Conservation (phyloP, 78 protist genomes). For the Pelomyxa schiedti region DNA sequence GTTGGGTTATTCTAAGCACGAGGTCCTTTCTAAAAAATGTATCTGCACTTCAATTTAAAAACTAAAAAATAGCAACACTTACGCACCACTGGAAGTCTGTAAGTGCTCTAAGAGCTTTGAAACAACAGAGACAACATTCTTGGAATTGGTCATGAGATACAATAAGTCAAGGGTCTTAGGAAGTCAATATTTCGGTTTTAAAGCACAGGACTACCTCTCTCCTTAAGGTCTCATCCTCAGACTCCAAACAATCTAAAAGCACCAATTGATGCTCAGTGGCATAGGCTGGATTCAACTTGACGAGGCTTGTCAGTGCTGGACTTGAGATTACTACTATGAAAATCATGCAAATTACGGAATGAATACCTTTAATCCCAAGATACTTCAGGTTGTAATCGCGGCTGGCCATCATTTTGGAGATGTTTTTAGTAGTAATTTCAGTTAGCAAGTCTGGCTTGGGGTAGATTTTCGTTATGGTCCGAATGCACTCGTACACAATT, state of each 20-base stretch:
- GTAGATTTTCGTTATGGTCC: constrained; percentile 67
- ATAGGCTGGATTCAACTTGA: constrained; percentile 50
- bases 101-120: constrained; percentile 38
- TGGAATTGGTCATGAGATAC: constrained; percentile 70
- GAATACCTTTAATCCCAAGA: constrained; percentile 83
- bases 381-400: constrained; percentile 69
- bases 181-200: no score
- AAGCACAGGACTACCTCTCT: no score
- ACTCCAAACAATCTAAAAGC: constrained; percentile 87
- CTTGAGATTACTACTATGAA: no score
- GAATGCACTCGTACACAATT: constrained; percentile 73
- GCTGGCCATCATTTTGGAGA: constrained; percentile 52
- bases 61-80: no score
- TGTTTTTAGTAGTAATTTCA: constrained; percentile 46
- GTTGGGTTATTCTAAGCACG: constrained; percentile 28
- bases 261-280: constrained; percentile 69
- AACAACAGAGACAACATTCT: constrained; percentile 61
- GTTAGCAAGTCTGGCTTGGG: constrained; percentile 54
- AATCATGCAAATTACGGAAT: constrained; percentile 61
- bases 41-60: no score
- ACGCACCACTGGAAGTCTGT: no score
- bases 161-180: constrained; percentile 78
- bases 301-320: constrained; percentile 21
- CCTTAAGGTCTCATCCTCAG: constrained; percentile 63
- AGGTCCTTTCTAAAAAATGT: constrained; percentile 37